Evolutionary conservation across 345 rosid genomes (phyloP).

Genomic region (Isatis tinctoria): DNA sequence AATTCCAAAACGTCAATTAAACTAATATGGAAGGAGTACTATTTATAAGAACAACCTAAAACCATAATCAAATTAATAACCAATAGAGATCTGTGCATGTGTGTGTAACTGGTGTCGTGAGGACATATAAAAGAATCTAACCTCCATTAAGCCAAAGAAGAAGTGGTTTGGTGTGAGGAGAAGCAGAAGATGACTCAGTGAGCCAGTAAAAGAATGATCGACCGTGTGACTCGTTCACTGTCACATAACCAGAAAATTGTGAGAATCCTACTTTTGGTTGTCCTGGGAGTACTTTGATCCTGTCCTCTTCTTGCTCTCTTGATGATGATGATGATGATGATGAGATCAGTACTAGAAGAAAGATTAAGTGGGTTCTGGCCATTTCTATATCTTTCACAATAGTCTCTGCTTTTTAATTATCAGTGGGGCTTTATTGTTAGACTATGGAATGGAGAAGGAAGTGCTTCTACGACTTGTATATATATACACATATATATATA

Average conservation of each 20-base stretch:
- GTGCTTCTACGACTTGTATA: not conserved
- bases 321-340: constrained; percentile 18
- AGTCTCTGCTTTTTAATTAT: too few relatives aligned
- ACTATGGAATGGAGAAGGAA: not conserved
- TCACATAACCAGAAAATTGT: constrained; percentile 44
- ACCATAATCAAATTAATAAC: too few relatives aligned
- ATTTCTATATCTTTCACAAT: not conserved
- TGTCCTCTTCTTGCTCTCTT: constrained; percentile 54
- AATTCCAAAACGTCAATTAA: too few relatives aligned
- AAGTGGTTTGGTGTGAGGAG: constrained; percentile 61
- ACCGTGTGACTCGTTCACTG: constrained; percentile 43
- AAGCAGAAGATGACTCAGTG: constrained; percentile 49
- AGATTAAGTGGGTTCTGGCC: constrained; percentile 13
- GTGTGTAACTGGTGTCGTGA: too few relatives aligned
- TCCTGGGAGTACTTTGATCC: constrained; percentile 72
- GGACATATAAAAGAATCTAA: constrained; percentile 22
- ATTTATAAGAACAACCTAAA: too few relatives aligned
- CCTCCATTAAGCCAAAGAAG: constrained; percentile 99
- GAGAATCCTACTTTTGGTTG: constrained; percentile 76
- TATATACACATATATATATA: too few relatives aligned
- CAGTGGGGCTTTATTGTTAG: not conserved
- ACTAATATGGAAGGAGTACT: too few relatives aligned
- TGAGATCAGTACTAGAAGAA: not conserved
- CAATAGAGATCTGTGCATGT: not conserved
- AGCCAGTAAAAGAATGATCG: constrained; percentile 91